Evolutionary conservation across 2,329 filamentous ascomycete genomes (phyloP).

Genomic region (Clarireedia sp.): DNA sequence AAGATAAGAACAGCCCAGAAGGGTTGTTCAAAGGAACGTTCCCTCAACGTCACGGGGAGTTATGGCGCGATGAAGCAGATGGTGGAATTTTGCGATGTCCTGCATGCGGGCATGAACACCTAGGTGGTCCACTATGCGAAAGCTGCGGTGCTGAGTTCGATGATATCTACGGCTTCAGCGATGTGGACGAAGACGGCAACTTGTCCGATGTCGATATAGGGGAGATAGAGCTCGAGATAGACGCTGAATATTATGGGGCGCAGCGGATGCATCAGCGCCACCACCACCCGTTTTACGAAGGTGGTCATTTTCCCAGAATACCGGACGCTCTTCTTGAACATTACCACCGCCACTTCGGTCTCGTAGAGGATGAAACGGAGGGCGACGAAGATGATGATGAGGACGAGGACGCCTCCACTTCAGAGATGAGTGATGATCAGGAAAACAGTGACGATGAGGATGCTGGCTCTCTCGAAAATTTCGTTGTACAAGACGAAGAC

Average conservation of each 20-base stretch:
- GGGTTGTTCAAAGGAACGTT: conserved; percentile 55
- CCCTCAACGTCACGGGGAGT: conserved; percentile 6
- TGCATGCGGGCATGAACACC: conserved; percentile 53
- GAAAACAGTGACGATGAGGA: conserved; percentile 21
- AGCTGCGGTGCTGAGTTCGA: conserved; percentile 37
- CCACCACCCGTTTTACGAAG: not conserved
- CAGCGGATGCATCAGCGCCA: not conserved
- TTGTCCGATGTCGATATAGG: conserved; percentile 22
- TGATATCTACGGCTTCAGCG: conserved; percentile 18
- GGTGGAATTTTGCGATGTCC: conserved; percentile 55
- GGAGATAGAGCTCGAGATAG: conserved; percentile 10
- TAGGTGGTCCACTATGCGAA: conserved; percentile 46
- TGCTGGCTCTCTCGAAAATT: conserved; percentile 24
- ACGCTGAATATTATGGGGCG: conserved; percentile 3
- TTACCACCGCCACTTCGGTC: conserved; percentile 8
- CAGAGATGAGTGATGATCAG: conserved; percentile 2
- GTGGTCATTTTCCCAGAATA: not conserved
- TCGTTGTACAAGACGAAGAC: conserved; percentile 25
- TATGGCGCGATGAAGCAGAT: conserved; percentile 48
- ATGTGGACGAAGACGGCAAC: not conserved
- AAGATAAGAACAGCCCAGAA: conserved; percentile 45
- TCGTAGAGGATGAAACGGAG: not conserved
- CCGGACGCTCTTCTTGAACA: not conserved
- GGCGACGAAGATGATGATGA: conserved; percentile 4
- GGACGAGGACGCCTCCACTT: conserved; percentile 3